Conservation (phyloP, 169 alveolate genomes). For the Plasmodium reichenowi region DNA sequence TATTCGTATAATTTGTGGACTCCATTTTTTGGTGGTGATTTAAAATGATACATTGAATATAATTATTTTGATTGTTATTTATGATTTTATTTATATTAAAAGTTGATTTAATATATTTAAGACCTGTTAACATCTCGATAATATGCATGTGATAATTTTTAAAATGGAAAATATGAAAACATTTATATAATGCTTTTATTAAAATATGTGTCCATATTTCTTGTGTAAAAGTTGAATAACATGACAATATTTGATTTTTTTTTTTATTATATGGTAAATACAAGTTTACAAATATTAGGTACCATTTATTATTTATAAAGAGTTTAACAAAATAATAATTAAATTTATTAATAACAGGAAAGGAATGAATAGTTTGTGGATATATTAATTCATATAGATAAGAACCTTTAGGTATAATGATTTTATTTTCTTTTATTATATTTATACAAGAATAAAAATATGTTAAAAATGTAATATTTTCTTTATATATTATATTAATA, state of each 20-base stretch:
- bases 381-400: constrained; percentile 61
- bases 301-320: constrained; percentile 71
- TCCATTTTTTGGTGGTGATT: neutral
- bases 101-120: constrained; percentile 5
- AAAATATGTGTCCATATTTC: constrained; percentile 54
- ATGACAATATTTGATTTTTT: constrained; percentile 15
- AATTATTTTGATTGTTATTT: constrained; percentile 13
- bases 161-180: constrained; percentile 25
- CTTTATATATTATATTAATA: constrained; percentile 22
- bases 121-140: constrained; percentile 65
- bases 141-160: constrained; percentile 24
- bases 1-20: neutral
- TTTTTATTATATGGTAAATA: constrained; percentile 18
- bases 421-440: constrained; percentile 61
- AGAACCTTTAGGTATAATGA: constrained; percentile 53
- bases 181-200: constrained; percentile 48
- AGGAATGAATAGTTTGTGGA: constrained; percentile 52
- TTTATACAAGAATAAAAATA: constrained; percentile 42
- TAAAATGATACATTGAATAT: constrained; percentile 4
- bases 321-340: constrained; percentile 62
- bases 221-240: constrained; percentile 18
- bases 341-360: constrained; percentile 55
- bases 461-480: constrained; percentile 22
- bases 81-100: constrained; percentile 9
- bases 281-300: constrained; percentile 50